phyloP scores from a whole-genome alignment of 495 filamentous ascomycete genomes.

The Tuber calosporum region DNA sequence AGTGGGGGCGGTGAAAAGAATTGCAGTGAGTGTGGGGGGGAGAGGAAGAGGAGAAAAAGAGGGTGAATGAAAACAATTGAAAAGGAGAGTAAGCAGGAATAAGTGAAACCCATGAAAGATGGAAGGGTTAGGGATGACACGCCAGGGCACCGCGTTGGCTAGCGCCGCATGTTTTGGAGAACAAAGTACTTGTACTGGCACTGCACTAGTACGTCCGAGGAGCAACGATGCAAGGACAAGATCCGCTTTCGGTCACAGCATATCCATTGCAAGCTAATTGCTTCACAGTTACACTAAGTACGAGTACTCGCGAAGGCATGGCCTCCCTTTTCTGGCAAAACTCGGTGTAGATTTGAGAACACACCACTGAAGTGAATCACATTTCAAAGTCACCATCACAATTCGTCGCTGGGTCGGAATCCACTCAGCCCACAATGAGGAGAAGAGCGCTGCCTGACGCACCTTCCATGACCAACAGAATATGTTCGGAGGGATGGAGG shows the following conservation, averaged over 20 bases:
- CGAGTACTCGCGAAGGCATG: too few species aligned
- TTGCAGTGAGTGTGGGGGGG: constrained; percentile 5
- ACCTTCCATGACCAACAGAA: background rate
- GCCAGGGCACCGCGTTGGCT: constrained; percentile 9
- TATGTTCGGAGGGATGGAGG: background rate
- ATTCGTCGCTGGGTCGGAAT: background rate
- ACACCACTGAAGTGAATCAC: background rate
- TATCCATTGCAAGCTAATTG: background rate
- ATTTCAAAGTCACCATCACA: background rate
- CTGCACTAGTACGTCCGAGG: too few species aligned
- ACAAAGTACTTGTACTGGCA: too few species aligned
- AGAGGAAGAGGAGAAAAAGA: background rate
- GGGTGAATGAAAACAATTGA: constrained; percentile 18
- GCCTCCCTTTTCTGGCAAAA: background rate
- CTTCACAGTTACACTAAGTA: background rate
- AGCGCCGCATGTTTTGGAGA: background rate
- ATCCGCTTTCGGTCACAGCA: constrained; percentile 4
- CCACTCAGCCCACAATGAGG: background rate
- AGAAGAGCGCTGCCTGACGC: background rate
- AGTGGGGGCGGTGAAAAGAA: constrained; percentile 11
- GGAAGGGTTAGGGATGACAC: constrained; percentile 30
- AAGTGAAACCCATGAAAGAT: constrained; percentile 10
- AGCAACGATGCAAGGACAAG: constrained; percentile 19
- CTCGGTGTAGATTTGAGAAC: background rate
- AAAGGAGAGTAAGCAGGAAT: background rate